Conservation (phyloP, 441 rosid species). For the Adansonia madagascariensis region DNA sequence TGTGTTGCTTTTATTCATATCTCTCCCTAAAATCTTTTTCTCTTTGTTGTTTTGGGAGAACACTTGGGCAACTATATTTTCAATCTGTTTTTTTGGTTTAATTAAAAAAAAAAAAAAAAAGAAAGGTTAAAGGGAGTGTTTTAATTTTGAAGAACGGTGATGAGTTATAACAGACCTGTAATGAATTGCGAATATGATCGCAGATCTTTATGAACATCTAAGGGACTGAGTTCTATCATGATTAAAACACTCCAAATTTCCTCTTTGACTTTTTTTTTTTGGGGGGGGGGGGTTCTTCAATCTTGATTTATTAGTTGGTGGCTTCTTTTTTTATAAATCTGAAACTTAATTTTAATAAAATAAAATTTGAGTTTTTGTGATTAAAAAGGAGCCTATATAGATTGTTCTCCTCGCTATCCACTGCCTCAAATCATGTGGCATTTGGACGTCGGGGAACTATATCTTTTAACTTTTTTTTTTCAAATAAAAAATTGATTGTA, state of each 20-base stretch:
- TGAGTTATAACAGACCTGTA: slow-evolving; percentile 87
- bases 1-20: slow-evolving; percentile 44
- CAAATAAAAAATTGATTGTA: not conserved
- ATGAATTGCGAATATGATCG: slow-evolving; percentile 85
- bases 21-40: not conserved
- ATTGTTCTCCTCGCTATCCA: slow-evolving; percentile 53
- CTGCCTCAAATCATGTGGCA: slow-evolving; percentile 26
- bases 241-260: not conserved
- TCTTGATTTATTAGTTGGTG: not conserved
- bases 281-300: not conserved
- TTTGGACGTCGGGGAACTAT: not conserved
- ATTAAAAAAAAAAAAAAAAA: too few relatives aligned
- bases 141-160: slow-evolving; percentile 41
- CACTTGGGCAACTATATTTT: slow-evolving; percentile 50
- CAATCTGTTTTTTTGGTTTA: not conserved
- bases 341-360: not conserved
- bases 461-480: not conserved
- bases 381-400: slow-evolving; percentile 29
- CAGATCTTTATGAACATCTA: slow-evolving; percentile 73
- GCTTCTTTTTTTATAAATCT: not conserved
- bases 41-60: slow-evolving; percentile 28
- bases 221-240: slow-evolving; percentile 69
- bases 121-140: not conserved
- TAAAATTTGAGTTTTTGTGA: not conserved
- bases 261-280: not conserved